Percentiles rank a stretch among this genome's conserved stretches.
Conservation (phyloP, 306 rosid species). For the Alnus glutinosa region DNA sequence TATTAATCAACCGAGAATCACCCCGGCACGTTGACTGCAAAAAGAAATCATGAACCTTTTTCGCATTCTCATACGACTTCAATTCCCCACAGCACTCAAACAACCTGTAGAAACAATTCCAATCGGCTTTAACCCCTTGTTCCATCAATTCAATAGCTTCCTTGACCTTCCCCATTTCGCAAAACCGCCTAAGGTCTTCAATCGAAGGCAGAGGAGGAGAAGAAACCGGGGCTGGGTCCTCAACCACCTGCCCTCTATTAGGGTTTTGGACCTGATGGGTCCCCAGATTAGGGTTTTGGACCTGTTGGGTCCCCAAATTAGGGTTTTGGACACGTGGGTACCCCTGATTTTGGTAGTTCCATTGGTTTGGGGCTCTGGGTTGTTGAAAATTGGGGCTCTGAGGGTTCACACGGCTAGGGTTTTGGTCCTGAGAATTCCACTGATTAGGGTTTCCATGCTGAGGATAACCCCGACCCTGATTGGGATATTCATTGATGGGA, state of each 20-base stretch:
- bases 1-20: constrained; percentile 53
- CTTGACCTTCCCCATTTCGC: constrained; percentile 64
- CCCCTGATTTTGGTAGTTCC: constrained; percentile 38
- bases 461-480: constrained; percentile 17
- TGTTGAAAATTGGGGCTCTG: constrained; percentile 41
- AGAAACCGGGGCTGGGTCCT: constrained; percentile 28
- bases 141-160: constrained; percentile 77
- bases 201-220: constrained; percentile 37
- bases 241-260: constrained; percentile 23
- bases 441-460: constrained; percentile 32
- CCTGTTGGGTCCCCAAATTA: constrained; percentile 37
- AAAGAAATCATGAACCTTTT: constrained; percentile 75
- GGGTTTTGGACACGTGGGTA: constrained; percentile 32
- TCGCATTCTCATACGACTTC: constrained; percentile 68
- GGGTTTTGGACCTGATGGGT: constrained; percentile 28
- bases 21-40: constrained; percentile 71
- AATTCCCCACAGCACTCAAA: constrained; percentile 58
- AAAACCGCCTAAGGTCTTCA: constrained; percentile 53
- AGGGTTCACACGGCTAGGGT: constrained; percentile 21
- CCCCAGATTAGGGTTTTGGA: constrained; percentile 16
- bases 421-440: constrained; percentile 30
- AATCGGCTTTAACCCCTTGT: constrained; percentile 74
- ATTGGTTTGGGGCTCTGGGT: constrained; percentile 37
- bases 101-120: constrained; percentile 53
- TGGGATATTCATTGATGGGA: constrained; percentile 11